Evolutionary conservation across 306 rosid genomes (phyloP).

Genomic region (Ormosia emarginata): DNA sequence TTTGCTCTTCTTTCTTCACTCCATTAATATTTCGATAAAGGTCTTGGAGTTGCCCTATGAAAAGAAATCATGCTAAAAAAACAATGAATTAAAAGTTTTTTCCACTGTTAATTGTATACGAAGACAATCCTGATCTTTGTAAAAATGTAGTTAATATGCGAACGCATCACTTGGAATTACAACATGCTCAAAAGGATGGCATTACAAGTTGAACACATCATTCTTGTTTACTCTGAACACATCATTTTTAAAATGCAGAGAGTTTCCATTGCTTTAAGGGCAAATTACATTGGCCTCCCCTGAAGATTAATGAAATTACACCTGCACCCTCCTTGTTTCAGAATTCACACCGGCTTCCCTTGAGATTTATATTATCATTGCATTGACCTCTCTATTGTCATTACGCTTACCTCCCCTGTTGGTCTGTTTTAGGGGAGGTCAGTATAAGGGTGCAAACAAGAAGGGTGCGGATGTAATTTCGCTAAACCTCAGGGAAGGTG

Average conservation of each 20-base stretch:
- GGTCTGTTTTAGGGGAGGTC: no score
- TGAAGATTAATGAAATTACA: no score
- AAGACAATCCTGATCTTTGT: neutral
- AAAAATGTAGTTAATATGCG: neutral
- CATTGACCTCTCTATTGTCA: no score
- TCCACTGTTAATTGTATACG: neutral
- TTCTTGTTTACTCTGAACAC: neutral
- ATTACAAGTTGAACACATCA: neutral
- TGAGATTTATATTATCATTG: no score
- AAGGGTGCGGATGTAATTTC: no score
- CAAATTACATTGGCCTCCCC: neutral
- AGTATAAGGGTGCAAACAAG: no score
- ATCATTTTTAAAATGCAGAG: conserved; percentile 42
- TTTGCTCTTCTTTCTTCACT: neutral
- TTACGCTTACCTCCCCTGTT: no score
- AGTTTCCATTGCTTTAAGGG: neutral
- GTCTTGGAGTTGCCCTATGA: neutral
- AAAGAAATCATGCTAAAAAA: conserved; percentile 5
- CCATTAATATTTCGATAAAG: neutral
- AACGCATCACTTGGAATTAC: neutral
- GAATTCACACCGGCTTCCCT: no score
- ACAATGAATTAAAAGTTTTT: neutral
- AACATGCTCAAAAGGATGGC: neutral
- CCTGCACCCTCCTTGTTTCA: no score
- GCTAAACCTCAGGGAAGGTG: no score